Percentiles rank a stretch among this genome's conserved stretches.
These are phyloP conservation scores for Pleurotus giganteus DNA, from an alignment of 768 basidiomycete species.

Conservation along the genomic window DNA sequence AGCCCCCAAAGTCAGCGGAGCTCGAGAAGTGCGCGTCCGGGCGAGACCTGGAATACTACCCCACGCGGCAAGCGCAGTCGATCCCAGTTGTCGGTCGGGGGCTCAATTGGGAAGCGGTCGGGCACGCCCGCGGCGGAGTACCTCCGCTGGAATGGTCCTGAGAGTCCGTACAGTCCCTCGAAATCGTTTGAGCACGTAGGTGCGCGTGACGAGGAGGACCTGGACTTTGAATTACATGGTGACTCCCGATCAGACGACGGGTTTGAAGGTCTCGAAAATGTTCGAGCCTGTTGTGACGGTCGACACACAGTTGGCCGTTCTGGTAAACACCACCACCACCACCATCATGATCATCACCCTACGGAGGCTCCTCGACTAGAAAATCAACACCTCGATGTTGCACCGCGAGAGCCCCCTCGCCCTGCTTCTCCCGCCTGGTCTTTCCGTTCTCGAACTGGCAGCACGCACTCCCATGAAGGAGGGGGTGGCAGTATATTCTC, in stretches of 20 bases:
- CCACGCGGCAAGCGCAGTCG: conserved; percentile 76
- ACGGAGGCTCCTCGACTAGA: conserved; percentile 39
- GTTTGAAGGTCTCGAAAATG: conserved; percentile 93
- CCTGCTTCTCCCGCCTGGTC: conserved; percentile 85
- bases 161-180: conserved; percentile 75
- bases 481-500: conserved; percentile 59
- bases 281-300: conserved; percentile 88
- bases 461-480: conserved; percentile 66
- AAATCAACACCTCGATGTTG: conserved; percentile 49
- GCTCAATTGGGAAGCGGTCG: conserved; percentile 79
- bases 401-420: conserved; percentile 44
- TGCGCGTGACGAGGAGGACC: conserved; percentile 48
- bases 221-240: conserved; percentile 84
- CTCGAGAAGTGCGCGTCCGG: conserved; percentile 53
- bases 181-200: conserved; percentile 62
- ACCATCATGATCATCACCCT: conserved; percentile 53
- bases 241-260: conserved; percentile 71
- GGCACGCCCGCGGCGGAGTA: conserved; percentile 94
- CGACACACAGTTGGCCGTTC: conserved; percentile 78
- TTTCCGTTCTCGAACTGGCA: conserved; percentile 79
- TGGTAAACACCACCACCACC: conserved; percentile 55
- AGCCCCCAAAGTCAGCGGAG: conserved; percentile 79
- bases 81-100: conserved; percentile 71
- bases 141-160: conserved; percentile 73
- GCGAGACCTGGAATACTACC: conserved; percentile 71